These are phyloP conservation scores for Cutaneotrichosporon sp. DNA, from an alignment of 1,284 basidiomycete genomes.

Conservation along the genomic window DNA sequence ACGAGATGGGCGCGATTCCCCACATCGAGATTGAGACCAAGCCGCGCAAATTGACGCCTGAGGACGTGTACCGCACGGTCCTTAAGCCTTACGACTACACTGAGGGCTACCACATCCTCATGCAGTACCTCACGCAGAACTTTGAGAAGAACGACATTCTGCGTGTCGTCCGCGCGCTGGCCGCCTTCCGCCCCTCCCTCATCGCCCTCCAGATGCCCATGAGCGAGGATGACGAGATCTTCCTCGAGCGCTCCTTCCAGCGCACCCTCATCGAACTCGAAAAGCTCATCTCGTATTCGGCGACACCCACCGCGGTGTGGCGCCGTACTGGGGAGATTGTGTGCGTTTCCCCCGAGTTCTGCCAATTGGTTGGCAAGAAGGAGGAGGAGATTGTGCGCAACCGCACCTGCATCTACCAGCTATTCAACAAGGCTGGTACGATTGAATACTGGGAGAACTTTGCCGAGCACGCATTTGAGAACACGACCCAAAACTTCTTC, in stretches of 20 bases:
- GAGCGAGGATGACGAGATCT: slow-evolving; percentile 87
- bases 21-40: slow-evolving; percentile 4
- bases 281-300: slow-evolving; percentile 93
- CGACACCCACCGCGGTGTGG: slow-evolving; percentile 99
- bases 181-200: slow-evolving; percentile 89
- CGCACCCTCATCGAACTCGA: slow-evolving; percentile 90
- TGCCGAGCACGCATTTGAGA: slow-evolving; percentile 90
- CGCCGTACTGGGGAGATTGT: slow-evolving; percentile 96
- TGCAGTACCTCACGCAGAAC: slow-evolving; percentile 84
- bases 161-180: slow-evolving; percentile 87
- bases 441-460: slow-evolving; percentile 97
- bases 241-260: slow-evolving; percentile 93
- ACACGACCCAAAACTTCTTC: slow-evolving; percentile 90
- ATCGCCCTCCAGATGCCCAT: slow-evolving; percentile 95
- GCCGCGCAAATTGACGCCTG: slow-evolving; percentile 25
- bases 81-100: slow-evolving; percentile 66
- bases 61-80: slow-evolving; percentile 24
- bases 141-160: slow-evolving; percentile 95
- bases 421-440: slow-evolving; percentile 84
- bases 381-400: slow-evolving; percentile 75
- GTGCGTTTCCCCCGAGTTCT: slow-evolving; percentile 93
- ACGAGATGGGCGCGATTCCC: slow-evolving; percentile 6
- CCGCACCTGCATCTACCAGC: slow-evolving; percentile 83
- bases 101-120: slow-evolving; percentile 88
- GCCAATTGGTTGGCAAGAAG: slow-evolving; percentile 85